Conservation (phyloP, 1,284 basidiomycete genomes). For the Clitocybe nebularis region DNA sequence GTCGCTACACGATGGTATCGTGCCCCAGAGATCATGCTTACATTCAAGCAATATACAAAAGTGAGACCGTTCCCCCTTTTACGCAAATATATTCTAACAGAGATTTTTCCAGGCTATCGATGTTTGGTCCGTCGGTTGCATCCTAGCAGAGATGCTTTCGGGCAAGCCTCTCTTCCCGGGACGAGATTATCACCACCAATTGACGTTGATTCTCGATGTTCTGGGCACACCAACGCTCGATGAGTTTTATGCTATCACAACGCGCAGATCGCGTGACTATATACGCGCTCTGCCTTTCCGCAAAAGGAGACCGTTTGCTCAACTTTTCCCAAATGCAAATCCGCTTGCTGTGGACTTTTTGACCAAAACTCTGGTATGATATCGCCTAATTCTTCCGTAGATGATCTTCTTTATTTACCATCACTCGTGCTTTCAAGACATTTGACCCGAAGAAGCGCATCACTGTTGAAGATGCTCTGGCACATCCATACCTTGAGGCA, state of each 20-base stretch:
- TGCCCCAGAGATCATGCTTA: constrained; percentile 95
- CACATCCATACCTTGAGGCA: constrained; percentile 89
- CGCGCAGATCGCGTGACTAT: constrained; percentile 83
- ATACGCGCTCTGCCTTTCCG: constrained; percentile 87
- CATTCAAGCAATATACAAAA: constrained; percentile 95
- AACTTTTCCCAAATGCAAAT: constrained; percentile 84
- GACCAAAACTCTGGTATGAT: constrained; percentile 79
- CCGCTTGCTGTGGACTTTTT: constrained; percentile 88
- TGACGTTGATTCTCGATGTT: constrained; percentile 87
- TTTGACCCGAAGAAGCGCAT: constrained; percentile 94
- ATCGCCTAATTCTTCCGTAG: neutral
- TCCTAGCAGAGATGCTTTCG: constrained; percentile 94
- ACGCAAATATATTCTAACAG: neutral
- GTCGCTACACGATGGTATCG: constrained; percentile 94
- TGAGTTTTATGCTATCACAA: constrained; percentile 89
- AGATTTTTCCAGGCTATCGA: constrained; percentile 84
- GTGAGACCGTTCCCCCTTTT: constrained; percentile 31
- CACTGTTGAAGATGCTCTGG: constrained; percentile 87
- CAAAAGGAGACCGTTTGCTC: constrained; percentile 74
- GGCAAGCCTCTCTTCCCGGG: constrained; percentile 95
- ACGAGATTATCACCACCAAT: constrained; percentile 94
- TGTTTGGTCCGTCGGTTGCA: constrained; percentile 96
- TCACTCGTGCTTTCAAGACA: constrained; percentile 39
- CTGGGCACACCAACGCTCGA: constrained; percentile 91
- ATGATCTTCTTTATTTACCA: constrained; percentile 3